phyloP scores from a whole-genome alignment of 192 early-diverging fungal species.

The Lobosporangium transversale region DNA sequence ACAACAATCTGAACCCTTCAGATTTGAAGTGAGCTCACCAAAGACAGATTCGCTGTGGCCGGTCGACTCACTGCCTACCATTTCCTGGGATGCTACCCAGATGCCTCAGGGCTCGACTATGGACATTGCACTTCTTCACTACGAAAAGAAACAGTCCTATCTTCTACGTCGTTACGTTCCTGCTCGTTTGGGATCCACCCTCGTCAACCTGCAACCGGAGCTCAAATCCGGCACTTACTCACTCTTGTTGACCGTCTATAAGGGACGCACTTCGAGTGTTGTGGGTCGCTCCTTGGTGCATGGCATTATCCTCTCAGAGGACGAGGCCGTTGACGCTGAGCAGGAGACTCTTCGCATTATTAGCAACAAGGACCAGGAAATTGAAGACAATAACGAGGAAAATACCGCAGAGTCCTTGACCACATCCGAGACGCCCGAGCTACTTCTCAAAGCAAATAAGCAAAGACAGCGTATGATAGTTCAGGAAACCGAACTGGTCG shows the following conservation, averaged over 20 bases:
- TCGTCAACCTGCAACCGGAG: conserved; percentile 30
- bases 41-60: conserved; percentile 35
- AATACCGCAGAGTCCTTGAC: no score
- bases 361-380: neutral
- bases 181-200: conserved; percentile 18
- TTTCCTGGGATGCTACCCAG: conserved; percentile 21
- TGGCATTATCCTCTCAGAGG: conserved; percentile 27
- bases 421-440: neutral
- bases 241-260: conserved; percentile 40
- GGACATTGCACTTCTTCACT: conserved; percentile 42
- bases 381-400: neutral
- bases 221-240: conserved; percentile 39
- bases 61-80: conserved; percentile 34
- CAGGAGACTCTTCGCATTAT: conserved; percentile 1
- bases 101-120: conserved; percentile 39
- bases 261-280: conserved; percentile 44
- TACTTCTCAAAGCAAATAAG: neutral
- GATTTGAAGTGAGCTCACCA: conserved; percentile 30
- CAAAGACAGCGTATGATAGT: conserved; percentile 15
- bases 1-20: conserved; percentile 9
- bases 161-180: conserved; percentile 49
- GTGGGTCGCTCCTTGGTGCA: conserved; percentile 38
- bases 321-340: conserved; percentile 27
- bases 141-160: conserved; percentile 30
- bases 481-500: conserved; percentile 22